Evolutionary conservation across 768 basidiomycete genomes (phyloP), one percentile per base, ranked within the genome.

Genomic region (Pulveroboletus sp.): DNA sequence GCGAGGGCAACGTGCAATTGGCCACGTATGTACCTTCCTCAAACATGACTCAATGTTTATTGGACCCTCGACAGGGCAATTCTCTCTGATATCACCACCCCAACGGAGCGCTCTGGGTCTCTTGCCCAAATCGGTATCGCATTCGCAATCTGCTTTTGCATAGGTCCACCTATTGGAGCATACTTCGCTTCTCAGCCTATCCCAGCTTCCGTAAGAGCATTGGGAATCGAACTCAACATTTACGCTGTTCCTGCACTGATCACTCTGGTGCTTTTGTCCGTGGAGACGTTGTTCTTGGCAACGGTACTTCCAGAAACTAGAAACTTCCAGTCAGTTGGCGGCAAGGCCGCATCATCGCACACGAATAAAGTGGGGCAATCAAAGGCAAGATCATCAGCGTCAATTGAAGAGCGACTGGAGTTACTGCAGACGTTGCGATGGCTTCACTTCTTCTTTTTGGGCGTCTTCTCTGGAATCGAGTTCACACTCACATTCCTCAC

Each of bases 1-100:
- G 90, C 60, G 95, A 99, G 72, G 95, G 95, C 38, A 99, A 99
- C 62, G 95, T 98, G 11, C 95, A 99, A 64, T 75, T 99, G 38
- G 88, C 90, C 39, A 94, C 94, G 93, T 93, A 62, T 57, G 87
- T 77, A 27, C 40, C 16, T 53, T 25, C 25, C 21, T 36, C 17
- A 3, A 13, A 10, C 12, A 4, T 5, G 3, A 29, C 34, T 24
- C 23, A 3, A 14, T 36, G 32, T 32, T 46, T 10, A 40, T 19
- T 29, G 5, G n/a, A 5, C 13, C 29, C 24, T 49, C 45, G 19
- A 38, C 56, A 97, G 92, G 59, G 94, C 97, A 5, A 94, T 94
- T 59, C 80, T 99, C 27, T 91, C 93, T 20, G 95, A 98, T 64
- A 81, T 97, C 35, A 90, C 92, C 1, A 79, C 85, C 1, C 78